Base-by-base conservation (phyloP, 177 flowering plant genomes). In the Tripterygium wilfordii region DNA sequence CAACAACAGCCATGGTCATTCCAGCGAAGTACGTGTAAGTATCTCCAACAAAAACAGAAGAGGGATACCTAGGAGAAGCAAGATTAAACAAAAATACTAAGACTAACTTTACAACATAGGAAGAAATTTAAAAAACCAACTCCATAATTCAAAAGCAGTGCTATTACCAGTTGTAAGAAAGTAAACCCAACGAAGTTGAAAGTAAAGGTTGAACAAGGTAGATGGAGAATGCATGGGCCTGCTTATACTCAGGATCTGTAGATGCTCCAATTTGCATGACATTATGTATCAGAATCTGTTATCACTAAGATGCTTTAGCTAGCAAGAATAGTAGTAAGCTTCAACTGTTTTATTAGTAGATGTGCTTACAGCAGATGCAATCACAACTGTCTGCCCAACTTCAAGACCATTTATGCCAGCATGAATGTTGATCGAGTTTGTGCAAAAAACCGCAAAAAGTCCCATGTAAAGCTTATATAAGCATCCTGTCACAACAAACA, bases 401-500 rank as follows among this genome's bases (percentile, higher is more conserved):
- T 92, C 98, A 49, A 92, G 96, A 32, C 98, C 98, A 78, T 92
- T 92, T 42, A 92, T 13, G 38, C 98, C 98, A 64, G 96, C 98
- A 69, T 92, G 98, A 54, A 92, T 92, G 49, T 88, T 92, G 54
- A 92, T 88, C 5, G 96, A 85, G 53, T 92, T 92, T 64, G 98
- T 92, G 78, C 98, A 92, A 51, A 92, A 92, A 36, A 92, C 82
- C 8, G 96, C 96, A 74, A 88, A 57, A 19, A 88, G 82, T 26
- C 75, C 68, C 98, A 92, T 92, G 51, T 92, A 88, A 15, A 88
- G 59, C 55, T 86, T 83, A 51, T 92, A 92, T 16, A 86, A 63
- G 81, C 87, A 62, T 46, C 98, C 98, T 92, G 69, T 35, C 45
- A 62, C 32, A 44, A 18, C n/a, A 51, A 58, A 49, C 38, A 30